A percentile compares a stretch with the other conserved stretches of the same genome.
phyloP scores from a whole-genome alignment of 805 yeast species.

The Myxozyma udenii region DNA sequence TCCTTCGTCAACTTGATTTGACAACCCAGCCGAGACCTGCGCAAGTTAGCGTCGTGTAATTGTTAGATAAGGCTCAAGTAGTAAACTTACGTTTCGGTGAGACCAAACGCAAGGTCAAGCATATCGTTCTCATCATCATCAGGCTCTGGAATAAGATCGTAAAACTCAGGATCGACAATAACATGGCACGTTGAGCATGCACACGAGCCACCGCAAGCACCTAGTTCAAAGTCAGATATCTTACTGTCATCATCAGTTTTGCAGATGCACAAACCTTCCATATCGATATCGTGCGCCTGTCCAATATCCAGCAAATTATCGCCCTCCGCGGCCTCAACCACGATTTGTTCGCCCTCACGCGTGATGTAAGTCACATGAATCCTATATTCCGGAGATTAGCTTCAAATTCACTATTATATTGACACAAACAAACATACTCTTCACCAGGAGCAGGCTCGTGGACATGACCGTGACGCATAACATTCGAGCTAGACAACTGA shows the following conservation, averaged over 20 bases:
- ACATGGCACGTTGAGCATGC: constrained; percentile 98
- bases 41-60: neutral
- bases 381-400: constrained; percentile 21
- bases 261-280: constrained; percentile 56
- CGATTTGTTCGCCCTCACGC: constrained; percentile 81
- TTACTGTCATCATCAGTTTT: neutral
- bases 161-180: constrained; percentile 91
- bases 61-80: neutral
- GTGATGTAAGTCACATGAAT: constrained; percentile 81
- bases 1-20: constrained; percentile 87
- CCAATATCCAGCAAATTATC: constrained; percentile 91
- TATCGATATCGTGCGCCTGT: constrained; percentile 86
- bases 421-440: constrained; percentile 49
- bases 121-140: constrained; percentile 97
- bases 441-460: constrained; percentile 92
- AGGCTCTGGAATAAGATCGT: constrained; percentile 89
- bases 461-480: constrained; percentile 69
- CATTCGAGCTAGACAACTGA: constrained; percentile 35
- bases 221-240: constrained; percentile 21
- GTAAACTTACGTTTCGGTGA: constrained; percentile 70
- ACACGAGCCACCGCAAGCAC: constrained; percentile 98
- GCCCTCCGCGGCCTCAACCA: constrained; percentile 85
- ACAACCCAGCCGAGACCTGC: constrained; percentile 82
- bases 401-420: too few relatives aligned
- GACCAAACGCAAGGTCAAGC: constrained; percentile 95